Evolutionary conservation across 306 rosid genomes (phyloP).

Genomic region (Sophora flavescens): DNA sequence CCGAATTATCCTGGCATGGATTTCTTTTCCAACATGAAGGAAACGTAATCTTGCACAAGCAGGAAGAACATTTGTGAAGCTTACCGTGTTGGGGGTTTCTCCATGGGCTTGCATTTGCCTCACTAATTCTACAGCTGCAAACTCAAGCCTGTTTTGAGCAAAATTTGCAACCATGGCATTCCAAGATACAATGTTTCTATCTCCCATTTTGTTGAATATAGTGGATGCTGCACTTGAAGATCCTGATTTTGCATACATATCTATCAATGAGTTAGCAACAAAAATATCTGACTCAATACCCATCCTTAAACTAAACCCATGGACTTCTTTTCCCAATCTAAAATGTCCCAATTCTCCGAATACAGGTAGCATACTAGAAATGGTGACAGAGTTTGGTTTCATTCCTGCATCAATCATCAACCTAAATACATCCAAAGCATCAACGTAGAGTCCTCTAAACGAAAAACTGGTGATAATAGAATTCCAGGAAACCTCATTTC

Average conservation of each 20-base stretch:
- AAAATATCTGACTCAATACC: constrained; percentile 70
- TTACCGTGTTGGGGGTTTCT: constrained; percentile 69
- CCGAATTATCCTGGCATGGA: constrained; percentile 72
- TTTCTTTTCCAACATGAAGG: constrained; percentile 73
- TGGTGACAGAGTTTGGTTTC: constrained; percentile 72
- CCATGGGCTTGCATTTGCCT: constrained; percentile 75
- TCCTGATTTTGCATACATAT: constrained; percentile 87
- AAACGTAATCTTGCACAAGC: constrained; percentile 83
- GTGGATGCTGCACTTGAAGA: constrained; percentile 54
- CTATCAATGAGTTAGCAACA: constrained; percentile 77
- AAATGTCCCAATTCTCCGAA: constrained; percentile 72
- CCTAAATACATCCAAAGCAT: constrained; percentile 66
- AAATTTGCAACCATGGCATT: constrained; percentile 91
- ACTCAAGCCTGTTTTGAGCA: constrained; percentile 73
- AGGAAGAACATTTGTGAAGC: constrained; percentile 89
- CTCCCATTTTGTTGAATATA: constrained; percentile 63
- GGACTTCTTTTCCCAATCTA: constrained; percentile 68
- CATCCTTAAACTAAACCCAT: constrained; percentile 71
- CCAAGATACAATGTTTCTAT: constrained; percentile 82
- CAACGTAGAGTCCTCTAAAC: constrained; percentile 53
- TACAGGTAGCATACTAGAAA: constrained; percentile 78
- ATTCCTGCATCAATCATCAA: constrained; percentile 66
- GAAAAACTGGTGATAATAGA: constrained; percentile 74
- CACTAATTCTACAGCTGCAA: constrained; percentile 66
- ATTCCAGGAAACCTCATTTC: constrained; percentile 91